These are phyloP conservation scores for Hippophae rhamnoides DNA, from an alignment of 306 rosid genomes.

Conservation along the genomic window DNA sequence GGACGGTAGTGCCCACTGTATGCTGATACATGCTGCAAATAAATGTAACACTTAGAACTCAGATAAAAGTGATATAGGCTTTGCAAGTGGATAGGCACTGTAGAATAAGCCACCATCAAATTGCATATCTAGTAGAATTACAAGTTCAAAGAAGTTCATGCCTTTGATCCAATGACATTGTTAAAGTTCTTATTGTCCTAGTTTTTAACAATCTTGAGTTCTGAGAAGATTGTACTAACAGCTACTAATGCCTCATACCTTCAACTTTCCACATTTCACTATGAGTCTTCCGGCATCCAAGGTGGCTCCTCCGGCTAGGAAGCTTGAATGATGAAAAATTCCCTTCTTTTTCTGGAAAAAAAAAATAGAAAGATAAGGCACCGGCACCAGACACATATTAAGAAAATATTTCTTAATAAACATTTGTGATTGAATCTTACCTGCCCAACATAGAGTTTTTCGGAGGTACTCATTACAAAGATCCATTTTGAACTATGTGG, in stretches of 20 bases:
- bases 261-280: slow-evolving; percentile 28
- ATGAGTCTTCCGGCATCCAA: slow-evolving; percentile 33
- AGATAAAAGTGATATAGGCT: background rate
- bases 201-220: background rate
- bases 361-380: background rate
- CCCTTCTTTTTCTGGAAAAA: slow-evolving; percentile 33
- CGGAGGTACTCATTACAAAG: slow-evolving; percentile 30
- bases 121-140: no score
- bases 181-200: background rate
- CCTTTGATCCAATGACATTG: background rate
- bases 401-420: background rate
- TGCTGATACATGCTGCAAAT: slow-evolving; percentile 29
- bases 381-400: background rate
- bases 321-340: slow-evolving; percentile 42
- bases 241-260: slow-evolving; percentile 16
- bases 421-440: slow-evolving; percentile 2
- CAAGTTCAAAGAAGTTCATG: background rate
- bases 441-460: slow-evolving; percentile 27
- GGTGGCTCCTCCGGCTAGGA: slow-evolving; percentile 43
- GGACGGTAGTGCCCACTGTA: slow-evolving; percentile 39
- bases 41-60: background rate
- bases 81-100: background rate
- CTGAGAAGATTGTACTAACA: background rate
- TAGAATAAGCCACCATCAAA: background rate
- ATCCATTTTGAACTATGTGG: slow-evolving; percentile 28